Conservation (phyloP, 371 early-diverging fungal species). For the Massospora cicadina region DNA sequence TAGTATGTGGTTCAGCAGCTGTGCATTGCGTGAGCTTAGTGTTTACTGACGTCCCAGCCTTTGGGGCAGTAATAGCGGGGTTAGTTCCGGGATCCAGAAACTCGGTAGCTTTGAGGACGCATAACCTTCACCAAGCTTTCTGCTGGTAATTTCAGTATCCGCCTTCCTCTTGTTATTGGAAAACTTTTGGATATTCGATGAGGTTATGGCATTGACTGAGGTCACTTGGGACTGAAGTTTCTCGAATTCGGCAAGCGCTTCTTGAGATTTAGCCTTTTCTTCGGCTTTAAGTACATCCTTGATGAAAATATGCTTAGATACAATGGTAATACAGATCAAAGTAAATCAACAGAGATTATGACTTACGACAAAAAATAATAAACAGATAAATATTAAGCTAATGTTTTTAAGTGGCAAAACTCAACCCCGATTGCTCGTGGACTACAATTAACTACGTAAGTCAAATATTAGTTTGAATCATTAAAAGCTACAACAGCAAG, state of each 20-base stretch:
- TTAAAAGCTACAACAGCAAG: too few relatives aligned
- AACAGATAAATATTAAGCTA: too few relatives aligned
- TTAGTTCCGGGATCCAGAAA: constrained; percentile 8
- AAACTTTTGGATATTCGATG: constrained; percentile 1
- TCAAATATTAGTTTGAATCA: too few relatives aligned
- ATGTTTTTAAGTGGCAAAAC: too few relatives aligned
- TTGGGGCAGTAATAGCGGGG: background rate
- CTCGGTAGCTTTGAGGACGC: constrained; percentile 1
- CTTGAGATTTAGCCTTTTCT: background rate
- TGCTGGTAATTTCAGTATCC: background rate
- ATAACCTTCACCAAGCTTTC: constrained; percentile 5
- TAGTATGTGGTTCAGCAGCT: constrained; percentile 1
- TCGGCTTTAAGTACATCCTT: background rate
- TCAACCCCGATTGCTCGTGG: too few relatives aligned
- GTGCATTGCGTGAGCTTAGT: constrained; percentile 1
- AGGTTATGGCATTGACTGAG: background rate
- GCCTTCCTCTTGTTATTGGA: background rate
- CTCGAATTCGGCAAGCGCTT: background rate
- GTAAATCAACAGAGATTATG: too few relatives aligned
- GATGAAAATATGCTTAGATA: too few relatives aligned
- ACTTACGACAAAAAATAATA: too few relatives aligned
- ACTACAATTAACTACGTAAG: too few relatives aligned
- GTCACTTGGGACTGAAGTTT: constrained; percentile 7
- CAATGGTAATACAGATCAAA: too few relatives aligned
- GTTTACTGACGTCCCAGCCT: background rate